phyloP scores from a whole-genome alignment of 805 yeast genomes.

The Torulaspora indica region DNA sequence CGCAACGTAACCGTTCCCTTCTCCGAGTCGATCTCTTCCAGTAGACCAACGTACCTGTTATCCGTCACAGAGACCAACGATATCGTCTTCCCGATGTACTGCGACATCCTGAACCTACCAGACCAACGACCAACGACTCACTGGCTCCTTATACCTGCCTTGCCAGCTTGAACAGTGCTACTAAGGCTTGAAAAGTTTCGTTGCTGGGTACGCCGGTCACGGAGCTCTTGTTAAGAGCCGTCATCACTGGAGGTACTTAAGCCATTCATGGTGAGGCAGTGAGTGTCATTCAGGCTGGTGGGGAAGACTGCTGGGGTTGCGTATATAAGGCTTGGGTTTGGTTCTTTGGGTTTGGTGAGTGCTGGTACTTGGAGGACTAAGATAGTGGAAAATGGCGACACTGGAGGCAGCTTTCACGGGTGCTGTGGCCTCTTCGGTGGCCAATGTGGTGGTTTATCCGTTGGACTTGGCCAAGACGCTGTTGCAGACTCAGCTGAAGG shows the following conservation, averaged over 20 bases:
- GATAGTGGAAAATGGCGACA: conserved; percentile 38
- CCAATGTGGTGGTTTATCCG: conserved; percentile 77
- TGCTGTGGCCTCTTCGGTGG: conserved; percentile 73
- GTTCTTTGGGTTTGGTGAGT: no score
- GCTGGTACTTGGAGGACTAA: background rate
- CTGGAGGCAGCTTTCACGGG: conserved; percentile 78
- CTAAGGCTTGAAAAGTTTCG: conserved; percentile 1
- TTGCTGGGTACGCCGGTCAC: background rate
- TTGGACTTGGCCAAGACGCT: conserved; percentile 72
- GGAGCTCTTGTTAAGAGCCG: background rate
- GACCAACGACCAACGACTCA: background rate
- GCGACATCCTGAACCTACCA: conserved; percentile 55
- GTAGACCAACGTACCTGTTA: conserved; percentile 76
- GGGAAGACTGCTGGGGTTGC: background rate
- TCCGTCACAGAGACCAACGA: conserved; percentile 32
- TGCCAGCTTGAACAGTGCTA: no score
- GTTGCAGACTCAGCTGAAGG: conserved; percentile 59
- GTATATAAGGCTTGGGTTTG: background rate
- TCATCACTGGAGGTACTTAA: background rate
- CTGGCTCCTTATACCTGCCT: background rate
- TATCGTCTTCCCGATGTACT: conserved; percentile 79
- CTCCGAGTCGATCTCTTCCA: conserved; percentile 83
- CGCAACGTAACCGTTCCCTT: conserved; percentile 83
- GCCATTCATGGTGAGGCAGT: no score
- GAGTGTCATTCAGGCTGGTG: background rate